phyloP scores from a whole-genome alignment of 1,139 yeast species.

The Pichia sp. region DNA sequence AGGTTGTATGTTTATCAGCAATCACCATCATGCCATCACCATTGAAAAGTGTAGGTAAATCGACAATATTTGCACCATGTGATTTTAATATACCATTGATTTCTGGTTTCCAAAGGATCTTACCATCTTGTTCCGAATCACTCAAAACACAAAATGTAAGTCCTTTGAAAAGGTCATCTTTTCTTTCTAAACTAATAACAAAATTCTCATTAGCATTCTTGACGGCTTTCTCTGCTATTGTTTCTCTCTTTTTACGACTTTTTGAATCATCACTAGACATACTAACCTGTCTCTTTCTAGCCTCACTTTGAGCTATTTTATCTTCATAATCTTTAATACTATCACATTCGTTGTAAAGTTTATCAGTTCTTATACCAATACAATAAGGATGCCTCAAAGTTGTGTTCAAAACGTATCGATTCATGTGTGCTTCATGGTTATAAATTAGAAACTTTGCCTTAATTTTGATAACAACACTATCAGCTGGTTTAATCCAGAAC shows the following conservation, averaged over 20 bases:
- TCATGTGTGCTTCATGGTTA: constrained; percentile 19
- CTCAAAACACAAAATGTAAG: constrained; percentile 30
- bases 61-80: constrained; percentile 43
- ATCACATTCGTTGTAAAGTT: constrained; percentile 48
- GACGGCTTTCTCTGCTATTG: constrained; percentile 3
- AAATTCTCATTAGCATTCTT: constrained; percentile 17
- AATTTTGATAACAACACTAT: constrained; percentile 76
- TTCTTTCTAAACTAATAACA: constrained; percentile 6
- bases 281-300: constrained; percentile 4
- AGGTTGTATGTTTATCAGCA: constrained; percentile 44
- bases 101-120: constrained; percentile 25
- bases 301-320: constrained; percentile 6
- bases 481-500: constrained; percentile 72
- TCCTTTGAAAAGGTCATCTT: constrained; percentile 28
- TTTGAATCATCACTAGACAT: constrained; percentile 2
- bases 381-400: constrained; percentile 77
- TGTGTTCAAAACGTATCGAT: constrained; percentile 53
- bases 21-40: constrained; percentile 30
- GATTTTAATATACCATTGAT: constrained; percentile 35
- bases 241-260: neutral
- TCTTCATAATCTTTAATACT: constrained; percentile 46
- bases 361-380: constrained; percentile 61
- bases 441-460: constrained; percentile 45
- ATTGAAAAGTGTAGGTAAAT: constrained; percentile 15
- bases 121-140: constrained; percentile 26